Evolutionary conservation across 176 grass and related monocot species (phyloP), one percentile per base, ranked within the genome.

Genomic region (Musa schizocarpa): DNA sequence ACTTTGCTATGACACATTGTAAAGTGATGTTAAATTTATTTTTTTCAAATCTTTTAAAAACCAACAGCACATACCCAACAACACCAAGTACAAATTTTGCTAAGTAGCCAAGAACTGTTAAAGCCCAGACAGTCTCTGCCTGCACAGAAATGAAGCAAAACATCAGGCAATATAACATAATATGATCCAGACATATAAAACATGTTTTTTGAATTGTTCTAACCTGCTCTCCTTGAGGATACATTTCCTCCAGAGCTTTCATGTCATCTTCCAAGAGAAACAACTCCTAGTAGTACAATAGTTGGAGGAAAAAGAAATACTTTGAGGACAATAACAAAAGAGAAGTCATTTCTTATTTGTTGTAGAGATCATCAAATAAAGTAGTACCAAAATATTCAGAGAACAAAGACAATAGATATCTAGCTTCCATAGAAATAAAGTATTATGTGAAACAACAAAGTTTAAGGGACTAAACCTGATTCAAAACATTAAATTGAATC

Each of bases 171-270:
- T 10, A 68, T 68, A 34, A 68, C 34, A 26, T 57, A 43, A 6
- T 17, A 9, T 20, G 57, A 61, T n/a, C 17, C 5, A 21, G 7
- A 14, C 57, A 21, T 61, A 20, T n/a, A 7, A 17, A 61, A 61
- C 14, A 61, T n/a, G 57, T 19, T 61, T 20, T 58, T 13, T 19
- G 4, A 58, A 4, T 58, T 58, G 2, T 17, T 16, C 55, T 58
- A 16, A 17, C 55, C 55, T 16, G 34, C 65, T 99, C 96, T 81
- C 96, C 96, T 85, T 99, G 96, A 81, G 96, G 96, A 78, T 99
- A 99, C 96, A 99, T 99, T 88, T 99, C 96, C 73, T 99, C 96
- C 70, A 99, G 79, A 75, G 91, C 91, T 77, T 91, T 87, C 85
- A 86, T 88, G 70, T 99, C 96, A 79, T 99, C 85, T 87, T 99